Evolutionary conservation across 805 yeast genomes (phyloP).

Genomic region (Candida bentonensis): DNA sequence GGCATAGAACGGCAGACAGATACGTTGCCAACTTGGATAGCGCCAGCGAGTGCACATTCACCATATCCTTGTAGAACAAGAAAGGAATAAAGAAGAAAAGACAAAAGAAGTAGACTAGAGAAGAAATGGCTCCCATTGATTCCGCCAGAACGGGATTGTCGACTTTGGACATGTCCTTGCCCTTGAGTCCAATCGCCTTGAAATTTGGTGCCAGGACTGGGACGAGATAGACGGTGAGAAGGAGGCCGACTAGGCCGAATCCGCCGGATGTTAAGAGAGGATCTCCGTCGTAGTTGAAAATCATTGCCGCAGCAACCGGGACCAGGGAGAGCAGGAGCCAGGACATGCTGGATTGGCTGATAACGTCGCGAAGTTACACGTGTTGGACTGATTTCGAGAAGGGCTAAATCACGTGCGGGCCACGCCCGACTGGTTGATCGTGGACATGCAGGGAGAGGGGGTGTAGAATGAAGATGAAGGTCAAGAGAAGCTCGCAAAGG

Average conservation of each 20-base stretch:
- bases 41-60: constrained; percentile 47
- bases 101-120: constrained; percentile 62
- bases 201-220: constrained; percentile 59
- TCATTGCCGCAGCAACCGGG: constrained; percentile 2
- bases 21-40: constrained; percentile 63
- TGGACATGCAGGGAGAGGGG: too few species aligned
- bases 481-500: too few species aligned
- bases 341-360: not conserved
- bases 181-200: constrained; percentile 66
- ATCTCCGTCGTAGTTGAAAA: constrained; percentile 18
- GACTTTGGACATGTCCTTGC: constrained; percentile 70
- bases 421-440: too few species aligned
- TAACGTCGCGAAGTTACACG: too few species aligned
- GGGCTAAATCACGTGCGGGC: too few species aligned
- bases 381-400: too few species aligned
- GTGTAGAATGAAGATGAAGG: too few species aligned
- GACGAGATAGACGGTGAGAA: constrained; percentile 43
- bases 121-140: constrained; percentile 82
- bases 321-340: not conserved
- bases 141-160: constrained; percentile 73
- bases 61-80: constrained; percentile 59
- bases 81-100: constrained; percentile 84
- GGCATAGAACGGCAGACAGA: constrained; percentile 68
- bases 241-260: constrained; percentile 53
- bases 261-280: constrained; percentile 52